Base-by-base conservation (phyloP, 306 rosid genomes). In the Trifolium repens region DNA sequence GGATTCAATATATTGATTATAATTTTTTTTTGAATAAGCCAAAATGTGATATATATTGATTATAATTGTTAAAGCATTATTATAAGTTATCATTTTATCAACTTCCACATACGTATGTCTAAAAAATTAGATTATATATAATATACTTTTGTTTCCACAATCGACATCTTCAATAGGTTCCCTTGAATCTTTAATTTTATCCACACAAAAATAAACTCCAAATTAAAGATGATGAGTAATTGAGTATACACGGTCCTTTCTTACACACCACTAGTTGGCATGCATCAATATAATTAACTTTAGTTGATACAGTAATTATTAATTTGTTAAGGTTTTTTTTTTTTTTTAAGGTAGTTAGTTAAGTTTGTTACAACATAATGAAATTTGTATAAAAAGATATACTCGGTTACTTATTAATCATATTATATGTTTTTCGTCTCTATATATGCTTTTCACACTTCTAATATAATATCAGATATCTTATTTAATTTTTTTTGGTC, bases 101-200 rank as follows among this genome's bases (percentile, higher is more conserved):
- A 37, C 9, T 8, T 3, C 16, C 8, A 59, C 75, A 49, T 17
- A 77, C 47, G 73, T 70, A 24, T 71, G 83, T 37, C 59, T 22
- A 37, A 43, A 57, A 39, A 15, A 2, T 43, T 44, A 68, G 19
- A 52, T 35, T 24, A 47, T 47, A 47, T 26, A 14, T 32, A 32
- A 0, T 32, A 60, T 60, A 44, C 70, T 73, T 84, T 67, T 43
- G 37, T 63, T 24, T 69, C 79, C 85, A 78, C 88, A 42, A 81
- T 70, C 77, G 22, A 42, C 83, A 74, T 60, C 55, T 71, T 74
- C 50, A 50, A 81, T 75, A 73, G 87, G 87, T 63, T 80, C 74
- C 40, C 72, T 8, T 42, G 40, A 22, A 32, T 63, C 64, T 40
- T 58, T 61, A 80, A 70, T 70, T 74, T 81, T 70, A 74, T 50